Evolutionary conservation across 1,284 basidiomycete genomes (phyloP), one percentile per base, ranked within the genome.

Genomic region (Bjerkandera adusta): DNA sequence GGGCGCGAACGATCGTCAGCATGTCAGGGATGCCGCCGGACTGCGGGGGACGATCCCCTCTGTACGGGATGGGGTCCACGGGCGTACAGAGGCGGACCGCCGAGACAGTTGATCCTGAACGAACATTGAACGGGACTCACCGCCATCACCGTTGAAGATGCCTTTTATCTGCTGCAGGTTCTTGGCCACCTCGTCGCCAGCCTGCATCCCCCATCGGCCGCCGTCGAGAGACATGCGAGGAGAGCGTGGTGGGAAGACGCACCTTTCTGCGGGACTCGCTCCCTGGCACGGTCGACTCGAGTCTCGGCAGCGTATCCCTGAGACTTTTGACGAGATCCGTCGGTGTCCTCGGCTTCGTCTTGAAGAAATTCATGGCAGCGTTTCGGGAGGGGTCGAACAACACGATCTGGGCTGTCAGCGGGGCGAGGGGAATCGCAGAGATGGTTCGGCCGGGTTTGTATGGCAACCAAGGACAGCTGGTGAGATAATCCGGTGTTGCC

Each of bases 301-400:
- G 73, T 62, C 77, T 82, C 45, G 79, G 76, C 55, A 95, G 80
- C 48, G 85, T 79, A 62, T 96, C 93, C 40, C 83, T 79, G 43
- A 95, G 72, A 29, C 83, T 77, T 41, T 84, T 77, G 26, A 95
- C 88, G 47, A 92, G 80, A 64, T 96, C 92, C 36, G 87, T 81
- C 10, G 93, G 92, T 27, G 88, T 86, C 58, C 89, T 76, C 35
- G 81, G 83, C 66, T 92, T 94, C 20, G 89, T 84, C 72, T 90
- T 93, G 83, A 96, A 96, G 74, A 96, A 95, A 69, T 96, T 96
- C 92, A 95, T 94, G 29, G 13, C 22, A 22, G 22, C n/a, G n/a
- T n/a, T 22, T 33, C 16, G 8, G 18, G 29, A 12, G 29, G 4
- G 12, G 30, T 22, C 13, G 20, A 16, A n/a, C 8, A 16, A 15